Evolutionary conservation across 2,329 filamentous ascomycete species (phyloP).

Genomic region (Magnaporthales sp.): DNA sequence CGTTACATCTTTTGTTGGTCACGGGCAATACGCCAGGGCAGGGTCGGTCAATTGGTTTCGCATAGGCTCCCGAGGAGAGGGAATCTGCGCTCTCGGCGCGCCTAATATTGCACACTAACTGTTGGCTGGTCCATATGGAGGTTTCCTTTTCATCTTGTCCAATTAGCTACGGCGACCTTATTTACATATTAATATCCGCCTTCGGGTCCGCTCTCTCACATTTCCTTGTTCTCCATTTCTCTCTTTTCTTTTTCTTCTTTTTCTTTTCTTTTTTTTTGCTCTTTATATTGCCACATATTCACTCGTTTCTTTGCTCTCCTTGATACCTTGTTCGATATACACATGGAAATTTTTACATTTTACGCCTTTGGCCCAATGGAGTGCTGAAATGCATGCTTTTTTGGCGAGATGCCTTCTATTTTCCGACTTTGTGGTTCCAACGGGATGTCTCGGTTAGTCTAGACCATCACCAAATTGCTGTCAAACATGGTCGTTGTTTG

Average conservation of each 20-base stretch:
- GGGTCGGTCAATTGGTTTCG: conserved; percentile 28
- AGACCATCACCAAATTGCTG: conserved; percentile 2
- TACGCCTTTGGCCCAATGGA: background rate
- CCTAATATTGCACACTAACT: conserved; percentile 34
- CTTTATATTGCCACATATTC: conserved; percentile 15
- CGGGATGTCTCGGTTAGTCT: background rate
- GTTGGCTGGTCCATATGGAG: conserved; percentile 45
- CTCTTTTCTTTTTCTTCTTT: conserved; percentile 14
- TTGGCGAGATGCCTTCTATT: background rate
- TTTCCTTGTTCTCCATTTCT: conserved; percentile 14
- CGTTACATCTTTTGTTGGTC: conserved; percentile 25
- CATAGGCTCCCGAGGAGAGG: conserved; percentile 26
- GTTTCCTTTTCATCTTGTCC: conserved; percentile 34
- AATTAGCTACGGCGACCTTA: conserved; percentile 37
- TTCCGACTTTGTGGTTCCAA: background rate
- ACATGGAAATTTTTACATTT: conserved; percentile 12
- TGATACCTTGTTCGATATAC: conserved; percentile 38
- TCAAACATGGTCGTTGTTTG: background rate
- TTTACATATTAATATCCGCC: conserved; percentile 25
- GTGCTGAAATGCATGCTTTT: background rate
- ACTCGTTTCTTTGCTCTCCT: conserved; percentile 13
- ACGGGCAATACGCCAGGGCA: conserved; percentile 36
- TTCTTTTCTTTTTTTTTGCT: conserved; percentile 16
- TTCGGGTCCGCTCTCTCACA: conserved; percentile 7
- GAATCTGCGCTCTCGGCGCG: conserved; percentile 24